Conservation (phyloP, 805 yeast species). For the Myxozyma sirexii region DNA sequence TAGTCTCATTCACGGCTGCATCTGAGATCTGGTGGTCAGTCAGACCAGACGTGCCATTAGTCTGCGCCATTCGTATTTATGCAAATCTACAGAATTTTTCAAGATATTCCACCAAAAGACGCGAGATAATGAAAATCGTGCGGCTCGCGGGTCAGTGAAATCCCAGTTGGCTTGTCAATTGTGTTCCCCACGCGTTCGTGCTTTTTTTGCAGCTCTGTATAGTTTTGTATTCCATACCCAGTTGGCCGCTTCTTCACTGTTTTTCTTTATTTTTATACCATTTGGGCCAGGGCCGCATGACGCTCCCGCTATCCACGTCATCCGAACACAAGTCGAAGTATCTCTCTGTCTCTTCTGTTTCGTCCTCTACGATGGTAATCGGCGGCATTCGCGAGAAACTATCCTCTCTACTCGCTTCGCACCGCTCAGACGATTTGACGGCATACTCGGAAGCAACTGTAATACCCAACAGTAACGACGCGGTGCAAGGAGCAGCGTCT, state of each 20-base stretch:
- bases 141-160: conserved; percentile 4
- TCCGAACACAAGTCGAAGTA: too few relatives aligned
- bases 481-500: too few relatives aligned
- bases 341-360: not conserved
- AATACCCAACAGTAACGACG: not conserved
- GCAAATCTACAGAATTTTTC: not conserved
- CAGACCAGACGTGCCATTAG: not conserved
- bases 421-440: not conserved
- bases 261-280: too few relatives aligned
- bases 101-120: too few relatives aligned
- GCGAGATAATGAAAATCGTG: not conserved
- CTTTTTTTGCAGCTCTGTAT: not conserved
- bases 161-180: too few relatives aligned
- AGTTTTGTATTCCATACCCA: too few relatives aligned
- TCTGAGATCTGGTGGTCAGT: conserved; percentile 9
- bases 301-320: too few relatives aligned
- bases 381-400: not conserved
- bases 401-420: not conserved
- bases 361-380: not conserved
- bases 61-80: conserved; percentile 1
- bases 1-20: not conserved
- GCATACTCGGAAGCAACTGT: not conserved
- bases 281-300: too few relatives aligned
- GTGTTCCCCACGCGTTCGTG: not conserved
- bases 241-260: too few relatives aligned